Conservation (phyloP, 345 rosid genomes). For the Populus pruinosa region DNA sequence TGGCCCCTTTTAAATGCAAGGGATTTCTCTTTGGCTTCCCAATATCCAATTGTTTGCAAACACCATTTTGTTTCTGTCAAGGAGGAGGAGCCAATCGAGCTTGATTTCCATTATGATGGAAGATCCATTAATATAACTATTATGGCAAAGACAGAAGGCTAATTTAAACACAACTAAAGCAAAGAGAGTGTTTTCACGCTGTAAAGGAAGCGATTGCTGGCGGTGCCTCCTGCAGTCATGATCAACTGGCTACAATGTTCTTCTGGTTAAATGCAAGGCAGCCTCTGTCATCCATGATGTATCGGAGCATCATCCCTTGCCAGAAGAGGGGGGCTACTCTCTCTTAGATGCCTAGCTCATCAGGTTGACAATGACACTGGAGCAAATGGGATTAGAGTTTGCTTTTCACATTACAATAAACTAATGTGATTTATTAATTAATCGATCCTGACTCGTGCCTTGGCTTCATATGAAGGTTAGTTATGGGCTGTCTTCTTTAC, state of each 20-base stretch:
- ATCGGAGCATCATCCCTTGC: neutral
- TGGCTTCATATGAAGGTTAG: neutral
- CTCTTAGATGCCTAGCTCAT: neutral
- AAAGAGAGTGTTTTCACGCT: neutral
- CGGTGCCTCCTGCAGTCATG: neutral
- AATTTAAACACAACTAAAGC: neutral
- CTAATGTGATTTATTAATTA: neutral
- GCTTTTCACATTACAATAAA: neutral
- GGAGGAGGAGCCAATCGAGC: too few species aligned
- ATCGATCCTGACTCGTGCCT: neutral
- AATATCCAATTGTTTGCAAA: too few species aligned
- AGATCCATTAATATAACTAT: too few species aligned
- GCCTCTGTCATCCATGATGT: neutral
- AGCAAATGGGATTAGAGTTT: constrained; percentile 11
- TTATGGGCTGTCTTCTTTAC: neutral
- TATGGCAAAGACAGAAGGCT: too few species aligned
- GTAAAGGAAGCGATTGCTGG: neutral
- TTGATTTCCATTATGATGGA: too few species aligned
- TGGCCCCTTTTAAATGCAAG: too few species aligned
- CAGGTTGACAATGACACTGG: constrained; percentile 1
- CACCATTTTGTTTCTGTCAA: too few species aligned
- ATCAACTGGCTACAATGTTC: neutral
- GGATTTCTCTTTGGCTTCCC: too few species aligned
- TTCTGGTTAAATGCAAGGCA: neutral
- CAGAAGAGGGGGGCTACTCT: neutral